phyloP scores from a whole-genome alignment of 257 asterid species.

The Catharanthus roseus region DNA sequence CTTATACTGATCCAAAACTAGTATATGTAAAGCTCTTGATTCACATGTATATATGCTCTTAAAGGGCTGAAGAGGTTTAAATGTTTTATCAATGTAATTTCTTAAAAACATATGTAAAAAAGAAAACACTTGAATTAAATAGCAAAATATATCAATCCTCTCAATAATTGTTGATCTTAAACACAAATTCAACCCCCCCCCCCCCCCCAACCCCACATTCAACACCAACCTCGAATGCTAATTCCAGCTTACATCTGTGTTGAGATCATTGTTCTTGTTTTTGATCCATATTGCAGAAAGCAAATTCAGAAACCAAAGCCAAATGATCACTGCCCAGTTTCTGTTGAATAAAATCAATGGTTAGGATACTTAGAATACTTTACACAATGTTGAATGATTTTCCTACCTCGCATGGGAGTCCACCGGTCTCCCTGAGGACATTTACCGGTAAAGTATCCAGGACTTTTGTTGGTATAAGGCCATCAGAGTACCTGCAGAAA shows the following conservation, averaged over 20 bases:
- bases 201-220: not conserved
- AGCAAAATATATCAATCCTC: too few species aligned
- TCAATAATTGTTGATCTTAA: too few species aligned
- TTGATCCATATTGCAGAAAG: conserved; percentile 15
- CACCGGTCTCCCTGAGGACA: conserved; percentile 27
- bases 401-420: conserved; percentile 35
- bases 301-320: conserved; percentile 37
- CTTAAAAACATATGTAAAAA: too few species aligned
- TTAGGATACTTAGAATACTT: too few species aligned
- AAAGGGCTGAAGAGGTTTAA: too few species aligned
- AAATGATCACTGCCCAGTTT: conserved; percentile 38
- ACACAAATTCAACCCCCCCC: too few species aligned
- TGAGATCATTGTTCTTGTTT: conserved; percentile 1
- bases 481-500: conserved; percentile 30
- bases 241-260: not conserved
- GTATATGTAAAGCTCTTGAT: too few species aligned
- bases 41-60: too few species aligned
- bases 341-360: conserved; percentile 15
- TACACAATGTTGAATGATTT: too few species aligned
- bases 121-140: too few species aligned
- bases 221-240: not conserved
- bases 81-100: too few species aligned
- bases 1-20: too few species aligned
- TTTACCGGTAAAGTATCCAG: conserved; percentile 31
- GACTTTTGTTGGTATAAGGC: conserved; percentile 34